Base-by-base conservation (phyloP, 305 asterid species). In the Ajuga reptans region DNA sequence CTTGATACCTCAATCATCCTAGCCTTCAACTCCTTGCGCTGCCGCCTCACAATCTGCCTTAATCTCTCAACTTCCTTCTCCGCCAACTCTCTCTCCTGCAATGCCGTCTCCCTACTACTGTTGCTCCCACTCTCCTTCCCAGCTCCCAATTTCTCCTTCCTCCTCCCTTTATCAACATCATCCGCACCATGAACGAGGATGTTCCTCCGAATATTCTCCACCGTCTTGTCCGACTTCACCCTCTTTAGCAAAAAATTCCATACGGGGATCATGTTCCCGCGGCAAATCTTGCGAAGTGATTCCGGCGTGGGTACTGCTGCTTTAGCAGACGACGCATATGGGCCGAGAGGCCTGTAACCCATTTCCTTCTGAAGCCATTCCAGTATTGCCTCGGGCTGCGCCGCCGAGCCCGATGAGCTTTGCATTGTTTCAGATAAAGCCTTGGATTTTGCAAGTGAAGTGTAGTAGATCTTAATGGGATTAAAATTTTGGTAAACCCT, bases 41-140 rank as follows among this genome's bases (percentile, higher is more conserved):
- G 95, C 74, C 95, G 88, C 86, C 94, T 84, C 80, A 90, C 87
- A 63, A 84, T 72, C 86, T 90, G 97, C 83, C 98, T 87, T 85
- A 92, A 77, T 85, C 86, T 92, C 80, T 90, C 98, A 66, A 90
- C 97, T 73, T 90, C 98, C 84, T 90, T 90, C 87, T 92, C 97
- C 47, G 97, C 98, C 83, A 80, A 27, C 61, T 92, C 96, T 66
- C 97, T 87, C 83, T 93, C 98, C 82, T 82, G 95, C 85, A 93
- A 85, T 12, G 95, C 96, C 79, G 75, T 72, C 78, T 90, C 98
- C 83, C 94, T 90, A 73, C 82, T 84, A 69, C 81, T 80, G 74
- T 80, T 81, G 14, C 75, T 75, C 74, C 82, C 82, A 72, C 76
- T 46, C 34, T 84, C 92, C 79, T 78, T 85, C 80, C 83, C 83